phyloP scores from a whole-genome alignment of 164 flowering plant genomes.

The Tetrastigma voinierianum region DNA sequence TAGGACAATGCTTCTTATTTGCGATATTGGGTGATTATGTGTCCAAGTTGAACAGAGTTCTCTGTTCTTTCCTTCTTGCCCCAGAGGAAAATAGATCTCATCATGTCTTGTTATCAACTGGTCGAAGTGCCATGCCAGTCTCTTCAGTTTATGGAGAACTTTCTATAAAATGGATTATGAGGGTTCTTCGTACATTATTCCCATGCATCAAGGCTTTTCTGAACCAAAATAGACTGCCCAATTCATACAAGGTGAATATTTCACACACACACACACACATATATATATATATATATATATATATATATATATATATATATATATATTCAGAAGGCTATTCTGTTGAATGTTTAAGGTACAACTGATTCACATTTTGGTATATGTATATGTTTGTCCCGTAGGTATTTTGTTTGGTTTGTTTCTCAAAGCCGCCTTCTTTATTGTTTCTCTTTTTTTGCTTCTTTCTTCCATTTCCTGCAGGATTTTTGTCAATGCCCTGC shows the following conservation, averaged over 20 bases:
- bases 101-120: constrained; percentile 33
- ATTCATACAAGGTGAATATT: constrained; percentile 66
- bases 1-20: constrained; percentile 25
- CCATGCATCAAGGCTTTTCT: constrained; percentile 88
- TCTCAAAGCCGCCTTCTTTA: background rate
- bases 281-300: too few species aligned
- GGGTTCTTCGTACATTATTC: constrained; percentile 75
- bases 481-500: constrained; percentile 63
- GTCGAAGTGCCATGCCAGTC: constrained; percentile 40
- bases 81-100: constrained; percentile 42
- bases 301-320: too few species aligned
- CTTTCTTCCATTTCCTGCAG: constrained; percentile 41
- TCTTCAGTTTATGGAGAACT: constrained; percentile 71
- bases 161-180: constrained; percentile 79
- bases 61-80: constrained; percentile 68
- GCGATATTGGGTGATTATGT: constrained; percentile 67
- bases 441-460: background rate
- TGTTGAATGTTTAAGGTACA: background rate
- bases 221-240: constrained; percentile 64
- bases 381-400: background rate
- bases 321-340: background rate
- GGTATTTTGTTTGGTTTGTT: background rate
- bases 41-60: constrained; percentile 60
- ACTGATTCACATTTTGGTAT: background rate
- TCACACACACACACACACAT: too few species aligned